Base-by-base conservation (phyloP, 352 stramenopile species). In the Pythium folliculosum region DNA sequence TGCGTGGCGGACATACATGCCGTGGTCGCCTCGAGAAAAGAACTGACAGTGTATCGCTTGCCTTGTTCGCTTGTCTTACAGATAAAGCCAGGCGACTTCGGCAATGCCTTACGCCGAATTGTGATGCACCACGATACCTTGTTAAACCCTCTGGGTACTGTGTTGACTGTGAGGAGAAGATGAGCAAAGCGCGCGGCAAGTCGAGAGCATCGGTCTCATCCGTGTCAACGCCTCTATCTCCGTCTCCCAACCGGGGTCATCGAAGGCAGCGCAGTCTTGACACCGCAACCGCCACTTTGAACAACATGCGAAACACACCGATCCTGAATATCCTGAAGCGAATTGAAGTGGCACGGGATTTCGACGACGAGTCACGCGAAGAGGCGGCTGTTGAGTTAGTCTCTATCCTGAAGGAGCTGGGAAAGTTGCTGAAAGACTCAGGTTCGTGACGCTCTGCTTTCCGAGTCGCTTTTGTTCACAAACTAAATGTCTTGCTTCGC, bases 71-170 rank as follows among this genome's bases (percentile, higher is more conserved):
- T 40, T 67, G 37, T 12, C 23, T 16, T 30, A 47, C 32, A 91
- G 82, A 91, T 13, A 77, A 72, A 55, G 77, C 82, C 14, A 67
- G 77, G 6, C 75, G 79, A 8, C 61, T 81, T 4, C 70, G 71
- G 0, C 81, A 83, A 40, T 93, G 85, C n/a, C 67, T 91, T 37
- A 91, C 81, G 12, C 73, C 81, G 32, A 71, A 84, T 12, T 93
- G 85, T 35, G 85, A 93, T 62, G 85, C 85, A 2, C 82, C 85
- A 38, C 69, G 63, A 35, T 91, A 85, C 68, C 69, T 93, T 1
- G 71, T 93, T 19, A 76, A 81, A 8, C 5, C 64, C 5, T 91
- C 81, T 0, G 85, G 85, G 0, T 92, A 84, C 49, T 93, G 85
- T 64, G 72, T 81, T 55, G 77, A 86, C 43, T 91, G 82, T 53